Evolutionary conservation across 495 filamentous ascomycete species (phyloP).

Genomic region (Hypoxylon crocopeplum): DNA sequence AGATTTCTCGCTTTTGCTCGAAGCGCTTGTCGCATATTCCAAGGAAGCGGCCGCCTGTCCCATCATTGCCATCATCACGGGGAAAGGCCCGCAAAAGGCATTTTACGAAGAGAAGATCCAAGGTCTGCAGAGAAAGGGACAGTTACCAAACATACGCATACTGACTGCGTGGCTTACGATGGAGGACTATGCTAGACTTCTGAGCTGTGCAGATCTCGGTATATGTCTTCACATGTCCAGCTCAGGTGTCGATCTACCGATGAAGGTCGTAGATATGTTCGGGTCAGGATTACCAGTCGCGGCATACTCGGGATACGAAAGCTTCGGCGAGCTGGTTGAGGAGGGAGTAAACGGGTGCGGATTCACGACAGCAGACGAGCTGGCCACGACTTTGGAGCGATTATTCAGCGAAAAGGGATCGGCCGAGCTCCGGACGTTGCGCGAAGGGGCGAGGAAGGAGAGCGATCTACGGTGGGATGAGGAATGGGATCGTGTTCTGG

Average conservation of each 20-base stretch:
- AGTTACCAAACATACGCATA: constrained; percentile 72
- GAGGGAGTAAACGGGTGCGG: constrained; percentile 86
- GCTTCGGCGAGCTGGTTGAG: constrained; percentile 84
- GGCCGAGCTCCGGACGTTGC: constrained; percentile 64
- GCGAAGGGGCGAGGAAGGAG: constrained; percentile 77
- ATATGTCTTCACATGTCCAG: constrained; percentile 91
- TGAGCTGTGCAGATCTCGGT: constrained; percentile 89
- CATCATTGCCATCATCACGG: constrained; percentile 85
- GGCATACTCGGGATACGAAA: constrained; percentile 81
- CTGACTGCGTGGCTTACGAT: constrained; percentile 82
- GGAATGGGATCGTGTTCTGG: constrained; percentile 86
- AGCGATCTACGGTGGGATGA: constrained; percentile 86
- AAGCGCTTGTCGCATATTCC: constrained; percentile 76
- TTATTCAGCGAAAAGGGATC: constrained; percentile 61
- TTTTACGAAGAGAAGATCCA: constrained; percentile 72
- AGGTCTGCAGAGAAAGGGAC: constrained; percentile 61
- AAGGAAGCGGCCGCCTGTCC: constrained; percentile 56
- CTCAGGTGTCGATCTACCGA: constrained; percentile 93
- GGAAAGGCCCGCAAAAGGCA: constrained; percentile 84
- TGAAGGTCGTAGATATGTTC: constrained; percentile 99
- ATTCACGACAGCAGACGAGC: constrained; percentile 70
- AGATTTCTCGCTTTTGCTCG: constrained; percentile 89
- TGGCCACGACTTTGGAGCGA: constrained; percentile 64
- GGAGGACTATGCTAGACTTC: constrained; percentile 80
- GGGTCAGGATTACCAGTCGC: constrained; percentile 90